These are phyloP conservation scores for Medakamo hakoo DNA, from an alignment of 139 green algal species.

Conservation along the genomic window DNA sequence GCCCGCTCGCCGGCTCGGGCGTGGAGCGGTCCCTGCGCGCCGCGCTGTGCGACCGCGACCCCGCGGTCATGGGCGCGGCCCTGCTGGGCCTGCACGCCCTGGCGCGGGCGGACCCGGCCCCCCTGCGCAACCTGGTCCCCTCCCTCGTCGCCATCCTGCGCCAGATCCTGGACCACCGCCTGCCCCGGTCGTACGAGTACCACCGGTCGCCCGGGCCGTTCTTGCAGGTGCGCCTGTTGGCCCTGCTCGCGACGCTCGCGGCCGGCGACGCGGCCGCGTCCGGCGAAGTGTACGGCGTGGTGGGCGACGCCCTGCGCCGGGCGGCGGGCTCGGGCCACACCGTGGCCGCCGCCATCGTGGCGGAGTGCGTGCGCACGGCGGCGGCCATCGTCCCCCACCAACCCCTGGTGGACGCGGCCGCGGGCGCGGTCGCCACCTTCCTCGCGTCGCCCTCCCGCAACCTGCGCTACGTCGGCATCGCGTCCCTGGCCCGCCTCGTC, in stretches of 20 bases:
- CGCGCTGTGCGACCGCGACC: slow-evolving; percentile 72
- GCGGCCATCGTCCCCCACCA: slow-evolving; percentile 77
- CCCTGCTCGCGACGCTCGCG: slow-evolving; percentile 69
- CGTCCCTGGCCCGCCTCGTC: slow-evolving; percentile 63
- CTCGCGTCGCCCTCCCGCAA: slow-evolving; percentile 57
- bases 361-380: slow-evolving; percentile 75
- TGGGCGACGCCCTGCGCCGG: slow-evolving; percentile 36
- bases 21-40: slow-evolving; percentile 47
- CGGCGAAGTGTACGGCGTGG: slow-evolving; percentile 76
- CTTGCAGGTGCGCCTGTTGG: slow-evolving; percentile 83
- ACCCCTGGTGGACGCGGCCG: slow-evolving; percentile 48
- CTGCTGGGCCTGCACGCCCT: slow-evolving; percentile 76
- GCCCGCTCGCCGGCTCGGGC: slow-evolving; percentile 40
- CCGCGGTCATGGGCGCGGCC: slow-evolving; percentile 84
- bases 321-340: slow-evolving; percentile 35
- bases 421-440: slow-evolving; percentile 58
- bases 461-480: slow-evolving; percentile 76
- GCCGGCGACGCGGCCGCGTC: slow-evolving; percentile 37
- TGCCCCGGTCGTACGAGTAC: slow-evolving; percentile 88
- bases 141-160: slow-evolving; percentile 91
- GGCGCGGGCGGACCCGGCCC: slow-evolving; percentile 30
- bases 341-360: slow-evolving; percentile 79
- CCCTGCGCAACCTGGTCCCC: slow-evolving; percentile 74
- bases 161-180: slow-evolving; percentile 72
- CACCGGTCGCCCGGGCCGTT: slow-evolving; percentile 91